Conservation (phyloP, 352 stramenopile genomes). For the Elongisporangium prolatum region DNA sequence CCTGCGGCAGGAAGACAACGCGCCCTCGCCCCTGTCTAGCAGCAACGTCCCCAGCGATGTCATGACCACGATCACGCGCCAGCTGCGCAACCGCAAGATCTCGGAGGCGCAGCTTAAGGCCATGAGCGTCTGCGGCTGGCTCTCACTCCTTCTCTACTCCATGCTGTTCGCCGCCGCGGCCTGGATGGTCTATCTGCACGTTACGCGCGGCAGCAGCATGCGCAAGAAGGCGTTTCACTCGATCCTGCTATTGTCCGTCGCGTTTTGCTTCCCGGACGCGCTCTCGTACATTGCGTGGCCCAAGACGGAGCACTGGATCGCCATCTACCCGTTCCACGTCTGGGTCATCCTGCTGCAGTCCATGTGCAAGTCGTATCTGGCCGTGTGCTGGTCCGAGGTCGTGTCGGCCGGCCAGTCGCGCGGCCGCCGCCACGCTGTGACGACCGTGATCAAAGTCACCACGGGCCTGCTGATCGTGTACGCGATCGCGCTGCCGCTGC, state of each 20-base stretch:
- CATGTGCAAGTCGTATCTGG: constrained; percentile 79
- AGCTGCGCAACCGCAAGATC: background rate
- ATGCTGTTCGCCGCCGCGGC: constrained; percentile 49
- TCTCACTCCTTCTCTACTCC: constrained; percentile 59
- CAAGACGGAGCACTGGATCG: constrained; percentile 54
- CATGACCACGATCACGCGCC: background rate
- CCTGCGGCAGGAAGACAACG: background rate
- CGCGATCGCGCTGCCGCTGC: constrained; percentile 48
- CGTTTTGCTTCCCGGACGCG: constrained; percentile 61
- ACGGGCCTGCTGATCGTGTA: constrained; percentile 42
- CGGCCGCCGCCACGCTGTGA: constrained; percentile 48
- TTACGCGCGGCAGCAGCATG: constrained; percentile 37
- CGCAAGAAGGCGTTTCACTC: constrained; percentile 75
- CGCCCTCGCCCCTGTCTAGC: background rate
- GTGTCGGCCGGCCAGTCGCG: constrained; percentile 63
- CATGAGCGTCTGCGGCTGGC: constrained; percentile 49
- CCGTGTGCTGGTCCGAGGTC: constrained; percentile 76
- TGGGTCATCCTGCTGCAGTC: constrained; percentile 68
- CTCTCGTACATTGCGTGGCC: constrained; percentile 58
- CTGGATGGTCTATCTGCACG: constrained; percentile 64
- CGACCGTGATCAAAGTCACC: constrained; percentile 56
- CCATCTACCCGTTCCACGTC: constrained; percentile 57
- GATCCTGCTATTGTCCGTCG: constrained; percentile 54
- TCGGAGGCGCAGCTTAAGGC: constrained; percentile 32
- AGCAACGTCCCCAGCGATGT: background rate